A percentile compares a stretch with the other conserved stretches of the same genome.
Evolutionary conservation across 1,139 yeast species (phyloP).

Genomic region (Candida sp.): DNA sequence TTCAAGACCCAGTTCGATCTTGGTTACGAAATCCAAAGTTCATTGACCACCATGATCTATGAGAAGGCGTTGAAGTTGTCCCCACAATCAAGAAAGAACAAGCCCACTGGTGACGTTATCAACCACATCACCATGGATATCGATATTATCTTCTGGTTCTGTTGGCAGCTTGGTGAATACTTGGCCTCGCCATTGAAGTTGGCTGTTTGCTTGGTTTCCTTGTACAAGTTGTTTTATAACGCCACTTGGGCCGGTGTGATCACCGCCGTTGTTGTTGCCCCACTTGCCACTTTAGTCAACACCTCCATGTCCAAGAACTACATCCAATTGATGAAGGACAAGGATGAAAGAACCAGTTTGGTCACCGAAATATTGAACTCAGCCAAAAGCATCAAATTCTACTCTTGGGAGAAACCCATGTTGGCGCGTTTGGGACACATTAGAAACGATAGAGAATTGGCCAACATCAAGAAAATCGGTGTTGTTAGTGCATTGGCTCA

Average conservation of each 20-base stretch:
- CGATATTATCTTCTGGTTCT: slow-evolving; percentile 26
- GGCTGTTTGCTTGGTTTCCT: slow-evolving; percentile 28
- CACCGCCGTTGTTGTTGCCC: slow-evolving; percentile 36
- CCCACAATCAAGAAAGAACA: slow-evolving; percentile 40
- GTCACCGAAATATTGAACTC: slow-evolving; percentile 44
- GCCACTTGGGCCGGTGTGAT: slow-evolving; percentile 41
- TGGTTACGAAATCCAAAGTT: slow-evolving; percentile 22
- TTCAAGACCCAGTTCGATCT: slow-evolving; percentile 21
- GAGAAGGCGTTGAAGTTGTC: slow-evolving; percentile 39
- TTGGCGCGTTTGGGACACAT: slow-evolving; percentile 33
- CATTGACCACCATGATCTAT: slow-evolving; percentile 34
- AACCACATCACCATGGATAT: slow-evolving; percentile 44
- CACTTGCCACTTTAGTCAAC: slow-evolving; percentile 34
- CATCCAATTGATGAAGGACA: slow-evolving; percentile 29
- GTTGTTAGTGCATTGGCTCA: slow-evolving; percentile 31
- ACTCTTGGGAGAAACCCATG: slow-evolving; percentile 48
- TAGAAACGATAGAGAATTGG: slow-evolving; percentile 42
- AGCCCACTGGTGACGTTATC: slow-evolving; percentile 45
- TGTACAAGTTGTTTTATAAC: slow-evolving; percentile 33
- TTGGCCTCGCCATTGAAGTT: slow-evolving; percentile 61
- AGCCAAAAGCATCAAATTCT: slow-evolving; percentile 43
- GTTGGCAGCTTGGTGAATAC: slow-evolving; percentile 23
- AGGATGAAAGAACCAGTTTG: slow-evolving; percentile 41
- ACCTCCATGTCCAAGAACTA: slow-evolving; percentile 29
- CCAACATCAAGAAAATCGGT: slow-evolving; percentile 32